Evolutionary conservation across 176 grass and related monocot species (phyloP).

Genomic region (Pontederia paniculata): DNA sequence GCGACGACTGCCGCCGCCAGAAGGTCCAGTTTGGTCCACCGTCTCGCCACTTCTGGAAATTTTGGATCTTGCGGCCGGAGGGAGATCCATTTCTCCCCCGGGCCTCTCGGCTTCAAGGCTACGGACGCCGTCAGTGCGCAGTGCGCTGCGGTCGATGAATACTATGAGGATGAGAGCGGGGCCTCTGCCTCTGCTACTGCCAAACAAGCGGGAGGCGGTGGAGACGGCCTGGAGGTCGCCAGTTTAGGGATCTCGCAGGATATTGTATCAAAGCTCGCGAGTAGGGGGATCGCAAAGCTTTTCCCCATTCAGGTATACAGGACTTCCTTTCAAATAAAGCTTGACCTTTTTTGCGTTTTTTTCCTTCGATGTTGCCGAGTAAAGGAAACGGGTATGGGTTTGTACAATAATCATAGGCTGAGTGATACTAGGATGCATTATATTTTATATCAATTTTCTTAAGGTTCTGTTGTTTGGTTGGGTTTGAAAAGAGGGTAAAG

Average conservation of each 20-base stretch:
- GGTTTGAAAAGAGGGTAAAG: no score
- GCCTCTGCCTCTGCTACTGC: background rate
- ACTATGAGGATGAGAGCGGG: conserved; percentile 28
- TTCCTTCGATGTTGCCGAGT: no score
- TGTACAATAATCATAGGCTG: background rate
- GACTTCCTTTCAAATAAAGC: background rate
- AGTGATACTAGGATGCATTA: no score
- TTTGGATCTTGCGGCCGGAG: conserved; percentile 14
- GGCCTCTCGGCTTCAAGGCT: conserved; percentile 32
- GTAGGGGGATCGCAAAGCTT: conserved; percentile 55
- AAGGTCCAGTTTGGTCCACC: background rate
- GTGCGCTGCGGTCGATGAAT: conserved; percentile 28
- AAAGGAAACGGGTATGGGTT: no score
- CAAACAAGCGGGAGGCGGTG: background rate
- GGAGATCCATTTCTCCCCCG: conserved; percentile 32
- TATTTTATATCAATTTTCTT: no score
- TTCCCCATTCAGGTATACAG: conserved; percentile 75
- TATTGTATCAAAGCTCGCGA: conserved; percentile 58
- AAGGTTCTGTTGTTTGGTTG: no score
- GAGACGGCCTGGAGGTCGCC: conserved; percentile 49
- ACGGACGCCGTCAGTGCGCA: conserved; percentile 15
- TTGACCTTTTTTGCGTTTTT: background rate
- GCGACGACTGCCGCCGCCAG: background rate
- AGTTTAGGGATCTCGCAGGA: conserved; percentile 57
- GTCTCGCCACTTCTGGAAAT: background rate